Evolutionary conservation across 179 eudicot genomes (phyloP), one percentile per base, ranked within the genome.

Genomic region (Gypsophila paniculata): DNA sequence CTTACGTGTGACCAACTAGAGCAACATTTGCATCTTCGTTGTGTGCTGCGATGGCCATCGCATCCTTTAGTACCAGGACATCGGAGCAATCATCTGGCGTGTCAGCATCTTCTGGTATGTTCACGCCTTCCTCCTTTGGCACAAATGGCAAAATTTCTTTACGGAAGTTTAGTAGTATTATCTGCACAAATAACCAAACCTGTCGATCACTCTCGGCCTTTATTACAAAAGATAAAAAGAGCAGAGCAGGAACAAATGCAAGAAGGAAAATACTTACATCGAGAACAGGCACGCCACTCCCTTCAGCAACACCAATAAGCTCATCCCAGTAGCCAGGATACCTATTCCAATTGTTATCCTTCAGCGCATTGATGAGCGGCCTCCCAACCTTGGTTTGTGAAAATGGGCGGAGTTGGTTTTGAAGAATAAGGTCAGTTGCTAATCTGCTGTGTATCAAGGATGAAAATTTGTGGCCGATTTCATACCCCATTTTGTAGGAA

Each of bases 21-120:
- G 96, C 96, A 39, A 89, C 87, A 77, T 91, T 88, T 46, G 90
- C 98, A 61, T 93, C 97, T 84, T 91, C 97, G 52, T 91, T 91
- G 72, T 93, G 98, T 10, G 89, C 97, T 70, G 88, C 91, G 68
- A 89, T 53, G 53, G 94, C 97, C 85, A 88, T 84, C 23, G 68
- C 68, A 14, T 88, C 81, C 58, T 74, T 76, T 42, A 85, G 85
- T 51, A 93, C 91, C 71, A 91, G 89, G 72, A 91, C 74, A 79
- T 89, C 94, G 17, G 91, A 89, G 76, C 97, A 91, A 77, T 89
- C 97, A 57, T 86, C 97, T 34, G 74, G 75, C 2, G 71, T 67
- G 10, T 84, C 86, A 26, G 72, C 65, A 15, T 84, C 85, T 46
- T 68, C 90, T 26, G 78, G 76, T 52, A 64, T 29, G 29, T 65